These are phyloP conservation scores for Fallopia convolvulus DNA, from an alignment of 148 eudicot species.

Conservation along the genomic window DNA sequence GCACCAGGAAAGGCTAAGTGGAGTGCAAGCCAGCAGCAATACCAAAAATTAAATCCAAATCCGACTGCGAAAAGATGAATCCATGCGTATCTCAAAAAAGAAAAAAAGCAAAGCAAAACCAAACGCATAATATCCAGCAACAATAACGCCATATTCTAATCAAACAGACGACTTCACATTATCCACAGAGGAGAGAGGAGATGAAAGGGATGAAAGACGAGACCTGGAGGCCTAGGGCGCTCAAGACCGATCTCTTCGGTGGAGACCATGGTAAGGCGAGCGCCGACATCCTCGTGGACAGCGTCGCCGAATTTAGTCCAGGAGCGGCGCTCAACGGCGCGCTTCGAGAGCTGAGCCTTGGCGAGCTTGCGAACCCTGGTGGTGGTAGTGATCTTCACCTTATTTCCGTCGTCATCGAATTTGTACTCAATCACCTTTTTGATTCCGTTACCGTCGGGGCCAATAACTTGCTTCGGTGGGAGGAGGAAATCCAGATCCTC, in stretches of 20 bases:
- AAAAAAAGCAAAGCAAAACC: not conserved
- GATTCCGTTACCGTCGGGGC: slow-evolving; percentile 57
- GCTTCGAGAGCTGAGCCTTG: slow-evolving; percentile 54
- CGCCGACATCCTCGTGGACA: slow-evolving; percentile 55
- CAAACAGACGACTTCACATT: not conserved
- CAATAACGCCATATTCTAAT: not conserved
- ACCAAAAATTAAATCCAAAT: not conserved
- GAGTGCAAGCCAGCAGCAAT: not conserved
- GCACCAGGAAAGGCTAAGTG: not conserved
- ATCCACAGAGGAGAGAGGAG: not conserved
- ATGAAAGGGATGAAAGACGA: not conserved
- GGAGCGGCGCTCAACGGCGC: slow-evolving; percentile 61
- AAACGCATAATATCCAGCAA: not conserved
- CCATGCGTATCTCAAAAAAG: not conserved
- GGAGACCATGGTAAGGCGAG: slow-evolving; percentile 61
- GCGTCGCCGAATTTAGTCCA: slow-evolving; percentile 85
- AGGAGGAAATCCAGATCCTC: slow-evolving; percentile 42
- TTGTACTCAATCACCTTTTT: slow-evolving; percentile 68
- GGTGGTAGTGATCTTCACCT: slow-evolving; percentile 65
- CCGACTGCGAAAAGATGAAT: not conserved
- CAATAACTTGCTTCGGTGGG: slow-evolving; percentile 61
- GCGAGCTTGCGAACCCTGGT: slow-evolving; percentile 62
- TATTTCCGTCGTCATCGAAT: slow-evolving; percentile 55
- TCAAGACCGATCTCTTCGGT: slow-evolving; percentile 71
- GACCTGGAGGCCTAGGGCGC: slow-evolving; percentile 61